Conservation (phyloP, 805 yeast species). For the Saccharomycopsis babjevae region DNA sequence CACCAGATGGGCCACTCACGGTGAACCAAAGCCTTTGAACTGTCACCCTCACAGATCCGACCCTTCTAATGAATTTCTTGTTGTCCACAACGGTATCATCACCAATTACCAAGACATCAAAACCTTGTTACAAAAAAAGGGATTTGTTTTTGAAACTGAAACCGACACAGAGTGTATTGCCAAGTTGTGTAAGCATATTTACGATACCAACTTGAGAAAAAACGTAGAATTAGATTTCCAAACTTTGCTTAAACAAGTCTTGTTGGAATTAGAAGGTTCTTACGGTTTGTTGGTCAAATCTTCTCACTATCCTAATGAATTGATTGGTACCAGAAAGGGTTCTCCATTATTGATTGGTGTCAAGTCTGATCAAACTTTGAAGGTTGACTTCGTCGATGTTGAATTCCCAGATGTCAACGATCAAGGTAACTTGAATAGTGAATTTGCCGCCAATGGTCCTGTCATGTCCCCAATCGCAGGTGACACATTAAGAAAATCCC, state of each 20-base stretch:
- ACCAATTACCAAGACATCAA: constrained; percentile 90
- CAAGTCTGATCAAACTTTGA: constrained; percentile 87
- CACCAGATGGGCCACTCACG: constrained; percentile 99
- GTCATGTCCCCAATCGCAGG: constrained; percentile 33
- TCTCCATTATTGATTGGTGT: constrained; percentile 96
- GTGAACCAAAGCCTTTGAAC: constrained; percentile 74
- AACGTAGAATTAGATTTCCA: constrained; percentile 79
- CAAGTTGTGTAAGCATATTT: constrained; percentile 82
- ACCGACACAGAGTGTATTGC: constrained; percentile 99
- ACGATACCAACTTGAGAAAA: constrained; percentile 62
- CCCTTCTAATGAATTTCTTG: constrained; percentile 67
- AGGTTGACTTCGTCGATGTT: constrained; percentile 96
- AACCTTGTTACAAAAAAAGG: constrained; percentile 70
- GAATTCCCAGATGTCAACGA: constrained; percentile 73
- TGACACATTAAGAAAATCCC: constrained; percentile 70
- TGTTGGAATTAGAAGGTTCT: constrained; percentile 92
- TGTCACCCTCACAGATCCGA: constrained; percentile 97
- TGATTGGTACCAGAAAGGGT: constrained; percentile 95
- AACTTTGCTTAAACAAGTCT: constrained; percentile 84
- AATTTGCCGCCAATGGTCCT: background rate
- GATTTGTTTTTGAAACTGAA: constrained; percentile 76
- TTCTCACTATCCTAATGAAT: constrained; percentile 86
- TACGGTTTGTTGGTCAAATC: constrained; percentile 93
- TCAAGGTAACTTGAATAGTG: constrained; percentile 21
- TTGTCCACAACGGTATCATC: constrained; percentile 97